A percentile compares a stretch with the other conserved stretches of the same genome.
These are phyloP conservation scores for Rhizoclosmatium sp. DNA, from an alignment of 192 early-diverging fungal species.

Conservation along the genomic window DNA sequence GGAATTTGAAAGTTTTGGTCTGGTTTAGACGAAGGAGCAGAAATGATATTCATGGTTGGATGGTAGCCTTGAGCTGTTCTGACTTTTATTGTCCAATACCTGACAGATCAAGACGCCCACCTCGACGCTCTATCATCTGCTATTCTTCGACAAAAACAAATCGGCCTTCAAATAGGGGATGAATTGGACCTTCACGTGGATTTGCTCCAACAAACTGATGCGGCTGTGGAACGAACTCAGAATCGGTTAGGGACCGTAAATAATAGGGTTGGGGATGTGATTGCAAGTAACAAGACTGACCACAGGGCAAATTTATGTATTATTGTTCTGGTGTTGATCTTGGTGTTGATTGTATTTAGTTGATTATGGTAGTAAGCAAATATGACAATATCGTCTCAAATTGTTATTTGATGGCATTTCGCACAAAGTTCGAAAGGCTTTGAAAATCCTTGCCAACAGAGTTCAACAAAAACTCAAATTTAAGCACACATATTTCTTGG, in stretches of 20 bases:
- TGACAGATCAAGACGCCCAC: slow-evolving; percentile 77
- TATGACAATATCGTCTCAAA: background rate
- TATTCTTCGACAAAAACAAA: slow-evolving; percentile 71
- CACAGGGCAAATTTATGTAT: slow-evolving; percentile 24
- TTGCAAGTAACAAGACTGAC: slow-evolving; percentile 1
- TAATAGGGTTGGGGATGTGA: background rate
- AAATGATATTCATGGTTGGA: too few species aligned
- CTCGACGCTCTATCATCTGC: slow-evolving; percentile 69
- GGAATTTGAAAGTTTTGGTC: background rate
- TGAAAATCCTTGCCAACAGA: too few species aligned
- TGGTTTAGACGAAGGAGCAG: too few species aligned
- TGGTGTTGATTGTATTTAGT: slow-evolving; percentile 31
- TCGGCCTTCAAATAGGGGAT: slow-evolving; percentile 76
- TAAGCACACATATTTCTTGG: too few species aligned
- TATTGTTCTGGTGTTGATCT: slow-evolving; percentile 17
- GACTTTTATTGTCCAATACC: slow-evolving; percentile 14
- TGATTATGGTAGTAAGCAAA: slow-evolving; percentile 12
- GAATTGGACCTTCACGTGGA: slow-evolving; percentile 77
- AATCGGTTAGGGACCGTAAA: slow-evolving; percentile 25
- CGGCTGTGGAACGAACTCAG: slow-evolving; percentile 64
- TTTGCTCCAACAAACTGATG: slow-evolving; percentile 76
- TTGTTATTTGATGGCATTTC: too few species aligned
- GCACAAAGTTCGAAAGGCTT: too few species aligned
- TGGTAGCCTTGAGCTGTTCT: background rate
- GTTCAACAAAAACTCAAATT: too few species aligned